Percentiles rank a stretch among this genome's conserved stretches.
These are phyloP conservation scores for Solanum verrucosum DNA, from an alignment of 257 asterid species.

Conservation along the genomic window DNA sequence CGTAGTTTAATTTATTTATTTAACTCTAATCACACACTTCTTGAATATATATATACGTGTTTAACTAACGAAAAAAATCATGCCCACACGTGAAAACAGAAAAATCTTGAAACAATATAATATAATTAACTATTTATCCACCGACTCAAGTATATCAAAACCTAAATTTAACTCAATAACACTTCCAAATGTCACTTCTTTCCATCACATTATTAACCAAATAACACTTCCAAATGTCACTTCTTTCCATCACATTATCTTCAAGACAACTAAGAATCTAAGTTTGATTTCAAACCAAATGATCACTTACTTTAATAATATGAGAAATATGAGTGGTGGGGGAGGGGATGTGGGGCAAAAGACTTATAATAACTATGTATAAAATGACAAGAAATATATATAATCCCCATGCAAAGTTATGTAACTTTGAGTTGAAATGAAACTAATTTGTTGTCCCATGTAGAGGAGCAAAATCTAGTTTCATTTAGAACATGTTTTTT, in stretches of 20 bases:
- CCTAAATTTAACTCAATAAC: neutral
- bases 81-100: neutral
- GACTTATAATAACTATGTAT: neutral
- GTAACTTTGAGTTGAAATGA: slow-evolving; percentile 20
- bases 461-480: slow-evolving; percentile 14
- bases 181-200: no score
- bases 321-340: neutral
- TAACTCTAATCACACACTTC: neutral
- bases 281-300: neutral
- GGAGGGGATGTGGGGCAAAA: neutral
- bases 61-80: neutral
- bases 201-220: no score
- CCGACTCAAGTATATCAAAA: neutral
- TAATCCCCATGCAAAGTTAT: neutral
- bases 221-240: no score
- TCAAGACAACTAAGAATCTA: neutral
- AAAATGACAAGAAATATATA: neutral
- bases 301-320: neutral
- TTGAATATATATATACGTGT: no score
- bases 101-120: neutral
- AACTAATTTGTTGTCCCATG: slow-evolving; percentile 21
- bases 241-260: neutral
- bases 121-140: neutral
- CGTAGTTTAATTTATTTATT: no score
- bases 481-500: neutral